Evolutionary conservation across 2,329 filamentous ascomycete species (phyloP), one percentile per base, ranked within the genome.

Genomic region (Fusarium illudens): DNA sequence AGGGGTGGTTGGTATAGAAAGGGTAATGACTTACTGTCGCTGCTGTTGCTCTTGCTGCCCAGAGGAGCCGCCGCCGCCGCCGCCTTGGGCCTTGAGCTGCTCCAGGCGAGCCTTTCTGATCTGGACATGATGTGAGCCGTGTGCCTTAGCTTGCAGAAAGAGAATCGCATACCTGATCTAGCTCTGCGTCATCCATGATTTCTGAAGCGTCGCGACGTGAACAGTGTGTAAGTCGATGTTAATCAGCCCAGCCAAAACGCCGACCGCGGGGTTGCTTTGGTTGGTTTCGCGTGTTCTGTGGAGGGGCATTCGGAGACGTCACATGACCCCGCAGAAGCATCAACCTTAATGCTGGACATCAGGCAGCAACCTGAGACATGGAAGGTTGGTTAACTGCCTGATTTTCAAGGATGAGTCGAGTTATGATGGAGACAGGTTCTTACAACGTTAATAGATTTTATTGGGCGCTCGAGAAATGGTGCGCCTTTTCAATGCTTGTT

Each of bases 61-160:
- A 36, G 70, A 66, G 4, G 69, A 36, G 60, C 81, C 81, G 51
- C 82, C 78, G 64, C 83, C 81, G 48, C 84, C 85, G 63, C 83
- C 84, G 67, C 86, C 82, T 80, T 92, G 84, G 73, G 94, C 87
- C 80, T 96, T 96, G 71, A 98, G 90, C 83, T 99, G 94, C 80
- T 95, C 92, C 57, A 97, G 90, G 67, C 96, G 93, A 75, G 95
- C 95, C 80, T 93, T 92, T 78, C 95, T 87, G 77, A 98, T 97
- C 91, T 97, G 75, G 19, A 29, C 17, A 4, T 6, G 27, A 11
- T 44, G 52, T 71, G 8, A 71, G 52, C 30, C 12, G 15, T n/a
- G 2, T 1, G 6, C 10, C 11, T n/a, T 5, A 27, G 27, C 22
- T 17, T 17, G 39, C 12, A 6, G 9, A n/a, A 10, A 6, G 4